A percentile compares a stretch with the other conserved stretches of the same genome.
phyloP scores from a whole-genome alignment of 768 basidiomycete genomes.

The Suillus sp. region DNA sequence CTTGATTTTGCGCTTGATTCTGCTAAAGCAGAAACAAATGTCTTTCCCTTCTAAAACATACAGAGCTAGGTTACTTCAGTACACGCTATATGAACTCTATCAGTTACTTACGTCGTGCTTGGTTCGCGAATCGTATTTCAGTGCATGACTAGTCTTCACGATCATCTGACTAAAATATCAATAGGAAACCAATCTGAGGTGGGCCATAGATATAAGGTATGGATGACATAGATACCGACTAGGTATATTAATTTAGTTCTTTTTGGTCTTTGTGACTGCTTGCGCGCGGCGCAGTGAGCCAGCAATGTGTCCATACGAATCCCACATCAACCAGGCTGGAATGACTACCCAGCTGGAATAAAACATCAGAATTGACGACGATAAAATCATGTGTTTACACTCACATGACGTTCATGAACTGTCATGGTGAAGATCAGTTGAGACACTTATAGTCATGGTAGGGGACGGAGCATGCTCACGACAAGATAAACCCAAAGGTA shows the following conservation, averaged over 20 bases:
- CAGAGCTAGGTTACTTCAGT: conserved; percentile 9
- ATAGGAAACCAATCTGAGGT: background rate
- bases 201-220: background rate
- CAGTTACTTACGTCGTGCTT: background rate
- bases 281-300: conserved; percentile 51
- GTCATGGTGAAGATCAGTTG: conserved; percentile 7
- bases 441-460: conserved; percentile 1
- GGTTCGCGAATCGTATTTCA: background rate
- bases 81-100: conserved; percentile 22
- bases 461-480: conserved; percentile 45
- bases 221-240: background rate
- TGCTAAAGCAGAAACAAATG: conserved; percentile 5
- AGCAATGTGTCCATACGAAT: conserved; percentile 75
- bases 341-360: conserved; percentile 73
- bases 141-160: background rate
- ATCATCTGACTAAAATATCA: background rate
- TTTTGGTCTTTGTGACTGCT: conserved; percentile 38
- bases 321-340: conserved; percentile 74
- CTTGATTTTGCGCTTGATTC: background rate
- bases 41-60: conserved; percentile 14
- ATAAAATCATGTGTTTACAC: conserved; percentile 24
- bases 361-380: conserved; percentile 6
- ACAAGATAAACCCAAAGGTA: conserved; percentile 82
- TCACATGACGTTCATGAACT: conserved; percentile 85
- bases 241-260: conserved; percentile 23